phyloP scores from a whole-genome alignment of 2,329 filamentous ascomycete species.

The Tolypocladium amazonense region DNA sequence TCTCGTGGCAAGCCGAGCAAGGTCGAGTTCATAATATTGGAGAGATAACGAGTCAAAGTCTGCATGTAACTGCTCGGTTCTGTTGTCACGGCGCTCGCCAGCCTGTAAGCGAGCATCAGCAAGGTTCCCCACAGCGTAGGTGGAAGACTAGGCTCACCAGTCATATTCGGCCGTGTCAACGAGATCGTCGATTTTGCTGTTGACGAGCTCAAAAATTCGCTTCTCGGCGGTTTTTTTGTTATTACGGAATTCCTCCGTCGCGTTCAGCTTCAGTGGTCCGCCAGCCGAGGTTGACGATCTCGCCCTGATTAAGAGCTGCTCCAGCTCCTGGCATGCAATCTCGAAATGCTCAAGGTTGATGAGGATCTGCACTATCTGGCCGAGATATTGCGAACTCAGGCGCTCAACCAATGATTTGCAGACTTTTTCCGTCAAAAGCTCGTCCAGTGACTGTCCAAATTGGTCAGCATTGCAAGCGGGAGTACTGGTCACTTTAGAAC shows the following conservation, averaged over 20 bases:
- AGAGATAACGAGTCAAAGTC: constrained; percentile 83
- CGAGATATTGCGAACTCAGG: constrained; percentile 83
- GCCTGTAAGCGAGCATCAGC: constrained; percentile 22
- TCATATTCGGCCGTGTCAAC: constrained; percentile 97
- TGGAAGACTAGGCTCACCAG: constrained; percentile 43
- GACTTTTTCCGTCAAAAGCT: constrained; percentile 86
- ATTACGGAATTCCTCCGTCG: constrained; percentile 75
- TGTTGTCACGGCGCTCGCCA: constrained; percentile 43
- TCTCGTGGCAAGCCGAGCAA: constrained; percentile 85
- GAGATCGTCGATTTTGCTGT: constrained; percentile 96
- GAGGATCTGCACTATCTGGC: constrained; percentile 95
- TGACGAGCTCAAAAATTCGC: constrained; percentile 95
- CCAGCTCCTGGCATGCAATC: constrained; percentile 79
- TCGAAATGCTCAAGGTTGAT: constrained; percentile 98
- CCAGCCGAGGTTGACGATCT: constrained; percentile 73
- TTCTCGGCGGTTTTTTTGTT: constrained; percentile 97
- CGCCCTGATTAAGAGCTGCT: constrained; percentile 74
- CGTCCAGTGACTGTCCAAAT: constrained; percentile 65
- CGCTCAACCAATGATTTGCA: constrained; percentile 83
- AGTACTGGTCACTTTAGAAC: background rate
- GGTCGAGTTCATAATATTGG: constrained; percentile 94
- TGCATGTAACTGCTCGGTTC: constrained; percentile 93
- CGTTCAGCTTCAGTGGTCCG: constrained; percentile 66
- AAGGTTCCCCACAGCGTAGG: background rate
- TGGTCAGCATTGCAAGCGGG: background rate